Evolutionary conservation across 495 filamentous ascomycete species (phyloP).

Genomic region (Baudoinia panamericana): DNA sequence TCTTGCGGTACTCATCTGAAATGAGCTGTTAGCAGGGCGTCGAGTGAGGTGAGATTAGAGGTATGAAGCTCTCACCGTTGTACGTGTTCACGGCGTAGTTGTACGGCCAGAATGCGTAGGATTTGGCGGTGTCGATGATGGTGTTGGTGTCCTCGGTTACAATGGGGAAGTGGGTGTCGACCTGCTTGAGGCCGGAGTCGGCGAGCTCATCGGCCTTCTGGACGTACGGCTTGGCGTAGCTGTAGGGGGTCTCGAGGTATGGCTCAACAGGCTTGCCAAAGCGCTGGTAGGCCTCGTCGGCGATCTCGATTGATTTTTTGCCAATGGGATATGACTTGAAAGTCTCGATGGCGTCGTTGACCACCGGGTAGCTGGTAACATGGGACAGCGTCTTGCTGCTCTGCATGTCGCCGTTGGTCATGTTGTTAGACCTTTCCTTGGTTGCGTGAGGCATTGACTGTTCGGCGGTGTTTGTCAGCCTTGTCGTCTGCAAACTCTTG

Average conservation of each 20-base stretch:
- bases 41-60: neutral
- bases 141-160: constrained; percentile 78
- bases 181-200: constrained; percentile 54
- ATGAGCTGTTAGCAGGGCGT: neutral
- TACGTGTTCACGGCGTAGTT: constrained; percentile 63
- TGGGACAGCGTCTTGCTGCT: constrained; percentile 37
- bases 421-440: constrained; percentile 15
- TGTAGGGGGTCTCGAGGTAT: constrained; percentile 62
- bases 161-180: constrained; percentile 71
- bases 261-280: constrained; percentile 62
- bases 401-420: constrained; percentile 54
- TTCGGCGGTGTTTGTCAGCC: too few species aligned
- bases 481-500: too few species aligned
- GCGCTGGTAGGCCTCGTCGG: constrained; percentile 51
- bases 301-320: constrained; percentile 61
- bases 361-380: constrained; percentile 68
- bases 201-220: constrained; percentile 68
- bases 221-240: constrained; percentile 69
- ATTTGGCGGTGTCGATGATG: constrained; percentile 52
- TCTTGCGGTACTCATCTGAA: constrained; percentile 60
- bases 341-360: constrained; percentile 62
- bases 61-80: constrained; percentile 14
- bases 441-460: constrained; percentile 33
- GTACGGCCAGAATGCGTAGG: constrained; percentile 52
- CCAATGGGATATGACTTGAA: constrained; percentile 72